These are phyloP conservation scores for Cyberlindnera bimundalis DNA, from an alignment of 805 yeast genomes.

Conservation along the genomic window DNA sequence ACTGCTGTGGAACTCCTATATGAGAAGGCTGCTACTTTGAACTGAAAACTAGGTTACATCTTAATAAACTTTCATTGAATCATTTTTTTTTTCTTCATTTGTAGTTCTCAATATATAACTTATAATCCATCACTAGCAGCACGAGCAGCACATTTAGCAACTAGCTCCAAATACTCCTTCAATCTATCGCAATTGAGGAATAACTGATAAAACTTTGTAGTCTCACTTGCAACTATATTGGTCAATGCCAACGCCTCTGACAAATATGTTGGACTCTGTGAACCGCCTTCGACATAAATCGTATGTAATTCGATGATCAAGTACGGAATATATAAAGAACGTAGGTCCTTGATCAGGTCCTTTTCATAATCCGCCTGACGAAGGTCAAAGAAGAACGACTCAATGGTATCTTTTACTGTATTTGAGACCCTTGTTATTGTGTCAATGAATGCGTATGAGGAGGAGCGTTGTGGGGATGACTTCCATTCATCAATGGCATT, in stretches of 20 bases:
- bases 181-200: slow-evolving; percentile 57
- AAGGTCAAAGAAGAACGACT: slow-evolving; percentile 31
- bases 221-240: slow-evolving; percentile 64
- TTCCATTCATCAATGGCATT: slow-evolving; percentile 51
- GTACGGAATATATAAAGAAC: slow-evolving; percentile 71
- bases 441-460: slow-evolving; percentile 23
- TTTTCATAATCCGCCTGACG: slow-evolving; percentile 32
- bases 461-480: slow-evolving; percentile 13
- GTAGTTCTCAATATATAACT: not conserved
- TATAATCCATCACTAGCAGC: slow-evolving; percentile 42
- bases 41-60: slow-evolving; percentile 35
- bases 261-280: slow-evolving; percentile 37
- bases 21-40: slow-evolving; percentile 86
- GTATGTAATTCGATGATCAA: slow-evolving; percentile 64
- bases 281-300: slow-evolving; percentile 43
- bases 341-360: slow-evolving; percentile 46
- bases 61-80: not conserved
- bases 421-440: slow-evolving; percentile 29
- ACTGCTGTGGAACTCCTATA: slow-evolving; percentile 85
- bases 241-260: slow-evolving; percentile 58
- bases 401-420: slow-evolving; percentile 27
- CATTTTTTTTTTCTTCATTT: not conserved
- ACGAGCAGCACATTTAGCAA: slow-evolving; percentile 56
- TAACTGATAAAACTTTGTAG: slow-evolving; percentile 54
- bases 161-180: slow-evolving; percentile 47